Conservation (phyloP, 2,329 filamentous ascomycete genomes). For the Colletotrichum karsti region DNA sequence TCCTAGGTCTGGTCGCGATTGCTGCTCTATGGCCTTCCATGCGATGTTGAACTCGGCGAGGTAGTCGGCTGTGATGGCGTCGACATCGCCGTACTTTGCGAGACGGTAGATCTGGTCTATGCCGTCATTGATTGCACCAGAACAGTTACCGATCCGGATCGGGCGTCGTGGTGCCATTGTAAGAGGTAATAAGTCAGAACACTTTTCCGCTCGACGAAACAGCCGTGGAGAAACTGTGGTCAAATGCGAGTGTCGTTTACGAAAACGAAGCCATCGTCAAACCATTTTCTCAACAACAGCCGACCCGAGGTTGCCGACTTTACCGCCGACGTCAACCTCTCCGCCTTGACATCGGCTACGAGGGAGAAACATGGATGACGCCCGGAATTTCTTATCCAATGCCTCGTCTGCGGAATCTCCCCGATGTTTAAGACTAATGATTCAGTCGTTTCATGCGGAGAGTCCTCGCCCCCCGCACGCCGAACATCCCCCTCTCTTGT, state of each 20-base stretch:
- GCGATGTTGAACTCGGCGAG: slow-evolving; percentile 61
- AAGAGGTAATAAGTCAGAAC: neutral
- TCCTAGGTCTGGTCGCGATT: slow-evolving; percentile 41
- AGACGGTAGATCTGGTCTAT: slow-evolving; percentile 36
- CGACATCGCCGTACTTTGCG: slow-evolving; percentile 35
- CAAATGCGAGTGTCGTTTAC: neutral
- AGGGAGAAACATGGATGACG: slow-evolving; percentile 5
- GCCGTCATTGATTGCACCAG: slow-evolving; percentile 36
- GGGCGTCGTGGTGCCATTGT: slow-evolving; percentile 31
- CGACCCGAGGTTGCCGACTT: neutral
- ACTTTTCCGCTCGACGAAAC: neutral
- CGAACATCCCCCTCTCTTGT: neutral
- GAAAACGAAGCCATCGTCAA: neutral
- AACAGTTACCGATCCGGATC: slow-evolving; percentile 44
- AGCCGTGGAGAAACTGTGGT: neutral
- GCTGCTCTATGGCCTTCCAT: slow-evolving; percentile 46
- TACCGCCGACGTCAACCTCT: neutral
- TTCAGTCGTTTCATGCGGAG: slow-evolving; percentile 16
- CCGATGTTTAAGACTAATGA: neutral
- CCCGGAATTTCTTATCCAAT: neutral
- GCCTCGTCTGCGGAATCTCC: neutral
- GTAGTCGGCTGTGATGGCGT: slow-evolving; percentile 50
- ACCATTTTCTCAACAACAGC: neutral
- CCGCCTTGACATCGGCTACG: neutral
- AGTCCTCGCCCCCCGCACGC: neutral